Evolutionary conservation across 1,139 yeast genomes (phyloP).

Genomic region (Pneumocystis murina): DNA sequence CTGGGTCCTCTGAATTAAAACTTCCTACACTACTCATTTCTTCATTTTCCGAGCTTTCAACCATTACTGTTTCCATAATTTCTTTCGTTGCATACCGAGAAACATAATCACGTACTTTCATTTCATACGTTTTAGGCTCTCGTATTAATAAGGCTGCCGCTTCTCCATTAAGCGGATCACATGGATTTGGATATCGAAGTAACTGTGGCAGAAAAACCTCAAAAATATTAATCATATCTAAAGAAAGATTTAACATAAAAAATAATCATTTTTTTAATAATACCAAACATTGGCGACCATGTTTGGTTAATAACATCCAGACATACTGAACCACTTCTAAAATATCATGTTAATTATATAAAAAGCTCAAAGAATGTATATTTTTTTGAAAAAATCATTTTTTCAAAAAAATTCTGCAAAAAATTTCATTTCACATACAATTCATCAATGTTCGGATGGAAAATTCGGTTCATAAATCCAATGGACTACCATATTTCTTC

Average conservation of each 20-base stretch:
- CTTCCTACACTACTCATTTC: conserved; percentile 35
- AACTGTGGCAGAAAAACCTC: conserved; percentile 89
- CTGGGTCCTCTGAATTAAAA: conserved; percentile 32
- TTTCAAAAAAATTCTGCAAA: too few relatives aligned
- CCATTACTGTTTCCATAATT: conserved; percentile 22
- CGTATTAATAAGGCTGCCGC: conserved; percentile 72
- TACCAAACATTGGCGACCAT: conserved; percentile 91
- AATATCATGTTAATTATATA: conserved; percentile 20
- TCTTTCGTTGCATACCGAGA: conserved; percentile 50
- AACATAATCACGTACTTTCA: conserved; percentile 57
- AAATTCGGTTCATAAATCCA: conserved; percentile 81
- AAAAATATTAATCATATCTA: conserved; percentile 57
- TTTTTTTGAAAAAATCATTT: too few relatives aligned
- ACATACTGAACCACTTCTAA: conserved; percentile 83
- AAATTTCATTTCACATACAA: too few relatives aligned
- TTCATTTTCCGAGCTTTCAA: conserved; percentile 22
- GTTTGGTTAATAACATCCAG: conserved; percentile 93
- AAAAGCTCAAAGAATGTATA: too few relatives aligned
- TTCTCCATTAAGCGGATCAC: conserved; percentile 85
- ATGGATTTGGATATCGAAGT: conserved; percentile 79
- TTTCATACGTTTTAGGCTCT: conserved; percentile 53
- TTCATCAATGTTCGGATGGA: conserved; percentile 77
- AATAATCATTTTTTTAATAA: conserved; percentile 19
- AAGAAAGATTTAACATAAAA: background rate
- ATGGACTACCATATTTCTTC: conserved; percentile 34